phyloP scores from a whole-genome alignment of 306 rosid species.

The Quercus mongolica region DNA sequence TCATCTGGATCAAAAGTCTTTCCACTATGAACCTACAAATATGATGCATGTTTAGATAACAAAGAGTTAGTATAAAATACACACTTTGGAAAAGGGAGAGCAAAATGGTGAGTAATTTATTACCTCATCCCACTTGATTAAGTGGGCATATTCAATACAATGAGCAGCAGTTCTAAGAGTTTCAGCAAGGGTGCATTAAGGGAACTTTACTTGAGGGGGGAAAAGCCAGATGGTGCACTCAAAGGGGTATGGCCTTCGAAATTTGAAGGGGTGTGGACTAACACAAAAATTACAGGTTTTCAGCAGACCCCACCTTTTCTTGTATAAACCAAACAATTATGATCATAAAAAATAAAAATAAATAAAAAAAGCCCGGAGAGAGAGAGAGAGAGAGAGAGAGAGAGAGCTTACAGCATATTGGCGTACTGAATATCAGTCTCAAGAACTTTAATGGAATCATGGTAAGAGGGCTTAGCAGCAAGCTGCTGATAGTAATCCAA shows the following conservation, averaged over 20 bases:
- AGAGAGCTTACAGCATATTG: conserved; percentile 59
- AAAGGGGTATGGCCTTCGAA: conserved; percentile 23
- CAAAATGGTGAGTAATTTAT: background rate
- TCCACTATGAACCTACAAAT: conserved; percentile 65
- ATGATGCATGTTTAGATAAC: conserved; percentile 13
- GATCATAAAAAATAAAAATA: background rate
- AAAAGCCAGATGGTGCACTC: conserved; percentile 99
- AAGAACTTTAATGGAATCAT: conserved; percentile 65
- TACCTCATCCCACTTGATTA: conserved; percentile 97
- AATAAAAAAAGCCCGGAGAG: background rate
- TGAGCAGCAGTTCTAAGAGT: conserved; percentile 99
- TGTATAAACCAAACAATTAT: background rate
- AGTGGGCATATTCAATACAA: conserved; percentile 92
- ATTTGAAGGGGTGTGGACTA: background rate
- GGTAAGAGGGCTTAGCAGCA: conserved; percentile 48
- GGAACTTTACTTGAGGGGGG: conserved; percentile 99
- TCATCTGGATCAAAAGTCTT: conserved; percentile 83
- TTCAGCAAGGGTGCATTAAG: conserved; percentile 90
- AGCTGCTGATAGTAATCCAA: conserved; percentile 49
- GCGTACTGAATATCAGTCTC: conserved; percentile 81
- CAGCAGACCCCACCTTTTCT: background rate
- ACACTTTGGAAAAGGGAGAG: conserved; percentile 12
- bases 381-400: background rate
- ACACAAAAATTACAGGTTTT: background rate
- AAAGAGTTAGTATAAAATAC: background rate